Percentiles rank a stretch among this genome's conserved stretches.
These are phyloP conservation scores for Teratosphaeria epicoccoides DNA, from an alignment of 2,329 filamentous ascomycete species.

Conservation along the genomic window DNA sequence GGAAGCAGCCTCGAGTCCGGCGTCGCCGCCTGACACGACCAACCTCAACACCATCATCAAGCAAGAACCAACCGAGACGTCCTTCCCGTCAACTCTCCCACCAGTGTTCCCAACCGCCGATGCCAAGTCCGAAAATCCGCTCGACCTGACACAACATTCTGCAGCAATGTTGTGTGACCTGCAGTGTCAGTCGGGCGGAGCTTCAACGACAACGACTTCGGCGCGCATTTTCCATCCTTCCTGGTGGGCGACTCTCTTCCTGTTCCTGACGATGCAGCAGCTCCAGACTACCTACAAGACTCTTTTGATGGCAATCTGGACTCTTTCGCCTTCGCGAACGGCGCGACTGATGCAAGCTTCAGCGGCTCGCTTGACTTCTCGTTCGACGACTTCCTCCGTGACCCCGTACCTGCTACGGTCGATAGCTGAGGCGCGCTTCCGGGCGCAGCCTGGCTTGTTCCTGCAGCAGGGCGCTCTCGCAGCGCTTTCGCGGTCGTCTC, in stretches of 20 bases:
- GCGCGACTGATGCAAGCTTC: conserved; percentile 24
- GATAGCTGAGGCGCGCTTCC: conserved; percentile 33
- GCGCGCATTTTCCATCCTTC: conserved; percentile 3
- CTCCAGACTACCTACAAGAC: conserved; percentile 25
- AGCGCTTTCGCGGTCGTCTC: conserved; percentile 16
- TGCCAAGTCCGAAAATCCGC: conserved; percentile 37
- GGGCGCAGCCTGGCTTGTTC: conserved; percentile 38
- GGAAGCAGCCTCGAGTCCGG: conserved; percentile 16
- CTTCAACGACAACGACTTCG: conserved; percentile 11
- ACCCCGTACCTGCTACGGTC: conserved; percentile 33
- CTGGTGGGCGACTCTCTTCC: conserved; percentile 22
- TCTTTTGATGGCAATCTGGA: conserved; percentile 25
- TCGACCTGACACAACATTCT: conserved; percentile 99
- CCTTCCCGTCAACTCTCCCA: conserved; percentile 13
- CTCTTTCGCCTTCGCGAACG: conserved; percentile 27
- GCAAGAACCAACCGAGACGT: conserved; percentile 20
- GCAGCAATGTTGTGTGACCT: conserved; percentile 99
- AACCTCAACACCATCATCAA: conserved; percentile 17
- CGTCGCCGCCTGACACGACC: conserved; percentile 16
- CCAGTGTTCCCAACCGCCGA: conserved; percentile 23
- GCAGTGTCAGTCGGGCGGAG: conserved; percentile 81
- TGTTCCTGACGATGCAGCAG: conserved; percentile 22
- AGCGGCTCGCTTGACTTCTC: conserved; percentile 24
- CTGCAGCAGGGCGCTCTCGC: conserved; percentile 27
- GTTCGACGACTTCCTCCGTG: conserved; percentile 29